Evolutionary conservation across 1,139 yeast species (phyloP), one percentile per base, ranked within the genome.

Genomic region (Spencermartinsiella ligniputridi): DNA sequence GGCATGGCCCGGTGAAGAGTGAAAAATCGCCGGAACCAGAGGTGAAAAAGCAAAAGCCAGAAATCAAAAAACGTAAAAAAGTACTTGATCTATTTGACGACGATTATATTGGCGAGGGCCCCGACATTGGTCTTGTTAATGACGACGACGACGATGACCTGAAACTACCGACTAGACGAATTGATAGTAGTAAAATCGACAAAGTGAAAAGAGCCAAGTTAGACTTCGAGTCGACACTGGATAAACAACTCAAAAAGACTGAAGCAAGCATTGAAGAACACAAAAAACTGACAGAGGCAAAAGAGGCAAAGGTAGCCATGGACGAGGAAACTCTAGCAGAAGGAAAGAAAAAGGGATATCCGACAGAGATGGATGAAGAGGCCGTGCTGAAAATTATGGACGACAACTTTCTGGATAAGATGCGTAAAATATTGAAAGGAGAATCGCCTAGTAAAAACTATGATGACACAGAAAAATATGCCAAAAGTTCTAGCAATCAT

Each of bases 321-420:
- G n/a, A 25, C 6, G 40, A 24, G 5, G 19, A 25, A n/a, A 27
- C 25, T 22, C 25, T 44, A 3, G 35, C 27, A 13, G 25, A 40
- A 5, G 54, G 54, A 2, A 20, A 29, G 13, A 38, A 35, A 15
- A 29, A 21, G 17, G 49, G 49, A 12, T 51, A 49, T 38, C 50
- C 54, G 5, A 36, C 36, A 3, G 30, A 21, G 16, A 21, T 48
- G 17, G 42, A 43, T 30, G 37, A 30, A 9, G 36, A 36, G 3
- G 37, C 40, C 9, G 19, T 42, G 2, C 41, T 34, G 29, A 9
- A 16, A 21, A 11, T 17, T 17, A 13, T 45, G 49, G 50, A 40
- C 42, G 34, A 18, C 13, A 25, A 18, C n/a, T 15, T 25, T 33
- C 16, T 12, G 21, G 24, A 11, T 12, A 27, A 29, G 34, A 44